phyloP scores from a whole-genome alignment of 352 stramenopile species.

The Phytophthora nicotianae region DNA sequence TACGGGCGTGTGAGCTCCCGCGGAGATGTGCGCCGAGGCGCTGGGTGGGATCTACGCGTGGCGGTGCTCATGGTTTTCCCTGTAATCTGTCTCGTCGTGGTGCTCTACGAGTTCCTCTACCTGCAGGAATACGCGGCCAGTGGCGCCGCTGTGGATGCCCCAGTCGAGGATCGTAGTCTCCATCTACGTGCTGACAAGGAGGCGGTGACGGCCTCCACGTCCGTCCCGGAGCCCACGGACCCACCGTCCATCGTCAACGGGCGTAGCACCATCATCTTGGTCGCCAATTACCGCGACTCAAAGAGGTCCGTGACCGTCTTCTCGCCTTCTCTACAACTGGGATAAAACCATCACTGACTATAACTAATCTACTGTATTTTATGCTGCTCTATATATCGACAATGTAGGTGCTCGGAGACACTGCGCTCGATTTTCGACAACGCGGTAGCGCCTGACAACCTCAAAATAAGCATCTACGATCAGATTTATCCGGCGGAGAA shows the following conservation, averaged over 20 bases:
- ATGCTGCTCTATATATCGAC: conserved; percentile 5
- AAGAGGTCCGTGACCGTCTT: conserved; percentile 37
- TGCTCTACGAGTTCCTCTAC: conserved; percentile 84
- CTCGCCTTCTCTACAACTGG: background rate
- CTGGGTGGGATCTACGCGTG: conserved; percentile 59
- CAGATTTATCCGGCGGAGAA: conserved; percentile 74
- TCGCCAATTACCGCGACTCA: conserved; percentile 86
- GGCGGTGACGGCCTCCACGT: conserved; percentile 3
- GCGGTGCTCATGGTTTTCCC: conserved; percentile 73
- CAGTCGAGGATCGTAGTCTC: conserved; percentile 34
- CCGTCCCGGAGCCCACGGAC: conserved; percentile 16
- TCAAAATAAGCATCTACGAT: conserved; percentile 72
- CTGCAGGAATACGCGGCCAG: conserved; percentile 67
- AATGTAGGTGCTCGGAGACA: conserved; percentile 68
- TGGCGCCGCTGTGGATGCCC: conserved; percentile 33
- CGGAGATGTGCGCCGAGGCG: conserved; percentile 43
- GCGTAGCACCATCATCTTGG: conserved; percentile 76
- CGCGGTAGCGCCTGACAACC: conserved; percentile 53
- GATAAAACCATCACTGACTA: background rate
- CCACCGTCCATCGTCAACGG: conserved; percentile 55
- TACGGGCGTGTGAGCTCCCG: conserved; percentile 68
- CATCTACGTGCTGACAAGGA: conserved; percentile 38
- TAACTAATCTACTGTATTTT: conserved; percentile 8
- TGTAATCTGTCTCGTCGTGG: conserved; percentile 67
- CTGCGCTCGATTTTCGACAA: conserved; percentile 82